Evolutionary conservation across 805 yeast genomes (phyloP), one percentile per base, ranked within the genome.

Genomic region (Nakazawaea molendinolei): DNA sequence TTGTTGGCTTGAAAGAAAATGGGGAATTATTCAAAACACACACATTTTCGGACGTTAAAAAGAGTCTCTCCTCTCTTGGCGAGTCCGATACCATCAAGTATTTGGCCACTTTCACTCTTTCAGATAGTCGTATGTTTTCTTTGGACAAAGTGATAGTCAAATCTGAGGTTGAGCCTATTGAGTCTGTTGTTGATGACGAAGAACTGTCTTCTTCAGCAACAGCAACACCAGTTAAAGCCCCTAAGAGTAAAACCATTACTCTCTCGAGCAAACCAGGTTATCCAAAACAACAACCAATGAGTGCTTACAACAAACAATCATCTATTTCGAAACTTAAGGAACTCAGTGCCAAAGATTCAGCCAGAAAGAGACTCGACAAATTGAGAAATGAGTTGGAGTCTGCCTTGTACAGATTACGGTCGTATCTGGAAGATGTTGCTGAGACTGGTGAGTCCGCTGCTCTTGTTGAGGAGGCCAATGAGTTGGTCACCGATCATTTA

Each of bases 381-480:
- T 58, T 71, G 21, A 70, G 74, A 45, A 90, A 89, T 55, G 58
- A 66, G 23, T 67, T 90, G 15, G 97, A 90, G 58, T 69, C 77
- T 15, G 60, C 71, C n/a, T 63, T 87, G 36, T 89, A 90, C 60
- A 69, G 69, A 40, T 65, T 85, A 21, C 74, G 95, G 39, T 65
- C 71, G 8, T 67, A 61, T 35, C 48, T 85, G 14, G 81, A 74
- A 13, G 75, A 74, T 22, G 69, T 69, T 25, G 72, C 68, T 12
- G 73, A 69, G 16, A 69, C 70, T 26, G 73, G 68, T n/a, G 74
- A 69, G 17, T 73, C 74, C 7, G 49, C 55, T 5, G 47, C 53
- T 0, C 59, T 65, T 25, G 42, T 73, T 5, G 66, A 61, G 5
- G 46, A 53, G 21, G 56, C 69, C 8, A 44, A 60, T 1, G 39